Evolutionary conservation across 371 early-diverging fungal genomes (phyloP).

Genomic region (Mucor lusitanicus): DNA sequence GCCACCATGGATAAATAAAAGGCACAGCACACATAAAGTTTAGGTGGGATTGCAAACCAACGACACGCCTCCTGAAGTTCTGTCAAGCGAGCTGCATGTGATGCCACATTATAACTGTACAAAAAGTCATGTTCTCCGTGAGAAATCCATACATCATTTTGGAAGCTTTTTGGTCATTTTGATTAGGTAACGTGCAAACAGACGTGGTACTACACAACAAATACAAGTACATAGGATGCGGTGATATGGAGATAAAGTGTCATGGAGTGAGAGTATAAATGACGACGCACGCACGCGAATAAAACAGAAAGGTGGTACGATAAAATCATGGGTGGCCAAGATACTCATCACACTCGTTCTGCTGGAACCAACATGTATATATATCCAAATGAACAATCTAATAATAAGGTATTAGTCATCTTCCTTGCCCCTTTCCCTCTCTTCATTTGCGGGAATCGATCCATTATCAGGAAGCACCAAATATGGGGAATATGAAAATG

Average conservation of each 20-base stretch:
- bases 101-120: not conserved
- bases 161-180: not conserved
- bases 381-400: not conserved
- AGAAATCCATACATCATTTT: not conserved
- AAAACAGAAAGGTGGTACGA: not conserved
- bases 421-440: not conserved
- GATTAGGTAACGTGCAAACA: not conserved
- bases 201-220: not conserved
- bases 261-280: not conserved
- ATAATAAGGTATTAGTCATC: not conserved
- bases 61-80: not conserved
- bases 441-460: not conserved
- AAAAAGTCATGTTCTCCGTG: not conserved
- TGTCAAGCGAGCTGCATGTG: not conserved
- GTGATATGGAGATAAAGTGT: constrained; percentile 3
- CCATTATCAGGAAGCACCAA: not conserved
- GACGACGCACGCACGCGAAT: not conserved
- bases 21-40: not conserved
- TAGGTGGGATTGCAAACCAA: not conserved
- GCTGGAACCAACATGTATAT: too few species aligned
- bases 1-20: not conserved
- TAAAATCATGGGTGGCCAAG: not conserved
- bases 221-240: not conserved
- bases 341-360: too few species aligned
- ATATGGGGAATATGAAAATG: not conserved